A percentile compares a stretch with the other conserved stretches of the same genome.
phyloP scores from a whole-genome alignment of 148 eudicot genomes.

The Salicornia ramosissima region DNA sequence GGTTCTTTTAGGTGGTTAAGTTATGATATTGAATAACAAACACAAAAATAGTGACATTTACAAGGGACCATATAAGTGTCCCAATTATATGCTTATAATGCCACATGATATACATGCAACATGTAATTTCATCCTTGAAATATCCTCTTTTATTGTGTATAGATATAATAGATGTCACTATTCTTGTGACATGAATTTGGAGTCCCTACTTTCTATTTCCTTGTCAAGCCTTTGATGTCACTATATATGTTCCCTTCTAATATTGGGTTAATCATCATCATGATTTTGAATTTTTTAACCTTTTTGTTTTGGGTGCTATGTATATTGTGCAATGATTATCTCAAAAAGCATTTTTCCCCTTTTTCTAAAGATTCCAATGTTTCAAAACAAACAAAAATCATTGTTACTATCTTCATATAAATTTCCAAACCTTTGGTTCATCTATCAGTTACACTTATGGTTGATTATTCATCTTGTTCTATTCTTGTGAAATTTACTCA shows the following conservation, averaged over 20 bases:
- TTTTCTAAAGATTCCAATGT: constrained; percentile 14
- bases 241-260: constrained; percentile 16
- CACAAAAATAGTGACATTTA: constrained; percentile 15
- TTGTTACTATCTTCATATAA: constrained; percentile 21
- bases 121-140: constrained; percentile 11
- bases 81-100: constrained; percentile 7
- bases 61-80: constrained; percentile 2
- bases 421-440: constrained; percentile 18
- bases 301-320: constrained; percentile 14
- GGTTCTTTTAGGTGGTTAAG: neutral
- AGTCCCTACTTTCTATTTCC: constrained; percentile 26
- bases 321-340: constrained; percentile 16
- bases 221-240: constrained; percentile 27
- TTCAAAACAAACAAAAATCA: neutral
- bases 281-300: neutral
- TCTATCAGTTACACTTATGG: constrained; percentile 6
- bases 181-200: constrained; percentile 7
- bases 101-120: constrained; percentile 16
- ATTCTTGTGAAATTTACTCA: constrained; percentile 27
- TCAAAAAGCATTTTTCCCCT: neutral
- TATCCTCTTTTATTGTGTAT: constrained; percentile 20
- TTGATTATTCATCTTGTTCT: constrained; percentile 13
- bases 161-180: no score
- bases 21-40: constrained; percentile 1
- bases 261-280: constrained; percentile 4